A percentile compares a stretch with the other conserved stretches of the same genome.
These are phyloP conservation scores for Phytopythium chamaehyphon DNA, from an alignment of 352 stramenopile species.

Conservation along the genomic window DNA sequence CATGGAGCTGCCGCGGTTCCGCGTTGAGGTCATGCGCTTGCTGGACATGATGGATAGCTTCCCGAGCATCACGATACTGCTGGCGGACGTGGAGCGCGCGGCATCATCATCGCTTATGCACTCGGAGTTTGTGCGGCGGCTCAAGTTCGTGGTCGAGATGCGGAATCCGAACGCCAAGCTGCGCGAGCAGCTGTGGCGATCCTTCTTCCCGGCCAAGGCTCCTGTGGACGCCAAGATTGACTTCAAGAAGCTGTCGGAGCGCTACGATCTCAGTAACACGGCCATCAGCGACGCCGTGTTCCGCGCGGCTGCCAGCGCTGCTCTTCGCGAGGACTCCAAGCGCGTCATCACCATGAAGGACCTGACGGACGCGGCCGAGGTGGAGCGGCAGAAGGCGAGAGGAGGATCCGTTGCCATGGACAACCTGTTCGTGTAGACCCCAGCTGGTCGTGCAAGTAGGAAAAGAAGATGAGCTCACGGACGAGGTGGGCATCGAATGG, in stretches of 20 bases:
- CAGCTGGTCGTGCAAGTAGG: slow-evolving; percentile 15
- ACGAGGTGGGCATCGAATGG: background rate
- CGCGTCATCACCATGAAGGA: slow-evolving; percentile 82
- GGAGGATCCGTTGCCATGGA: slow-evolving; percentile 61
- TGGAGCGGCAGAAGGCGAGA: slow-evolving; percentile 69
- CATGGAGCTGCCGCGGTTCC: slow-evolving; percentile 64
- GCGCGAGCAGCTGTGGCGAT: slow-evolving; percentile 65
- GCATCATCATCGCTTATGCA: slow-evolving; percentile 39
- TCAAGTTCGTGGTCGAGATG: slow-evolving; percentile 89
- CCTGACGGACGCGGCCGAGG: slow-evolving; percentile 60
- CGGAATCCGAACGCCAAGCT: slow-evolving; percentile 66
- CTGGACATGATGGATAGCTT: slow-evolving; percentile 79
- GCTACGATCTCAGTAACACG: slow-evolving; percentile 73
- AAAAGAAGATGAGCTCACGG: slow-evolving; percentile 1
- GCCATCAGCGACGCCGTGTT: slow-evolving; percentile 83
- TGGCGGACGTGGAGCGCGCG: slow-evolving; percentile 62
- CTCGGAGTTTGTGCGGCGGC: slow-evolving; percentile 63
- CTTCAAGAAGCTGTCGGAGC: slow-evolving; percentile 63
- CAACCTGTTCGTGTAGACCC: slow-evolving; percentile 74
- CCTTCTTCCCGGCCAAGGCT: slow-evolving; percentile 71
- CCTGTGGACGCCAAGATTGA: slow-evolving; percentile 61
- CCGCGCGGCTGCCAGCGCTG: slow-evolving; percentile 66
- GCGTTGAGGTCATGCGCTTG: slow-evolving; percentile 68
- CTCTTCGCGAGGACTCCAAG: slow-evolving; percentile 50
- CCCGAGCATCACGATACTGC: slow-evolving; percentile 73